Base-by-base conservation (phyloP, 768 basidiomycete genomes). In the Russula earlei region DNA sequence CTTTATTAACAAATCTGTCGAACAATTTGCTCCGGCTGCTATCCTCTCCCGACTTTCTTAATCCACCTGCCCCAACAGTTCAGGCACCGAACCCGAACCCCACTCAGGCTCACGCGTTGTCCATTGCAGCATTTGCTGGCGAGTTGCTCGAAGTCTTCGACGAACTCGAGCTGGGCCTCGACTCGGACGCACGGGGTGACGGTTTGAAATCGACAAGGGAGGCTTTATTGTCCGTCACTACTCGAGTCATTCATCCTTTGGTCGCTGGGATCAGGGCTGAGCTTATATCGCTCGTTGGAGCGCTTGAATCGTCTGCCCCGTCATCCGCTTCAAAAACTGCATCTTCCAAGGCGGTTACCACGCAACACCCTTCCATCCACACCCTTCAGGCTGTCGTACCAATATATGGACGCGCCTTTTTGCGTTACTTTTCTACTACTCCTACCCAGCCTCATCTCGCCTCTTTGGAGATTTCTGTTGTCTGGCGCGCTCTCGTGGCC, bases 401-500 rank as follows among this genome's bases (percentile, higher is more conserved):
- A 2, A 61, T 82, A 4, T 85, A 89, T 63, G 71, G 77, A 5
- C 77, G 77, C 38, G 76, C 77, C 34, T 70, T 90, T 33, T 66
- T 70, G 14, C 77, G 80, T 12, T 84, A 81, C 66, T 80, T 81
- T 8, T 67, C 74, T 5, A 75, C 78, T 12, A 68, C 74, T 12
- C 65, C 75, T 9, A 76, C 84, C 0, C 84, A 91, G 61, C 70
- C 79, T 15, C 69, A 75, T 1, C 74, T 90, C 15, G 85, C 86
- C 0, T 79, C 83, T 3, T 77, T 89, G 61, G 75, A 87, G 59
- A 88, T 90, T 62, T 82, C 81, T 17, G 67, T 87, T 1, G 70
- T 87, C 2, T 91, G 89, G 88, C 82, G 79, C 20, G 81, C 78
- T 8, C 73, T 90, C 49, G 80, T 89, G 25, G 84, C 85, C 20